Evolutionary conservation across 352 stramenopile species (phyloP).

Genomic region (Phytophthora macrochlamydospora): DNA sequence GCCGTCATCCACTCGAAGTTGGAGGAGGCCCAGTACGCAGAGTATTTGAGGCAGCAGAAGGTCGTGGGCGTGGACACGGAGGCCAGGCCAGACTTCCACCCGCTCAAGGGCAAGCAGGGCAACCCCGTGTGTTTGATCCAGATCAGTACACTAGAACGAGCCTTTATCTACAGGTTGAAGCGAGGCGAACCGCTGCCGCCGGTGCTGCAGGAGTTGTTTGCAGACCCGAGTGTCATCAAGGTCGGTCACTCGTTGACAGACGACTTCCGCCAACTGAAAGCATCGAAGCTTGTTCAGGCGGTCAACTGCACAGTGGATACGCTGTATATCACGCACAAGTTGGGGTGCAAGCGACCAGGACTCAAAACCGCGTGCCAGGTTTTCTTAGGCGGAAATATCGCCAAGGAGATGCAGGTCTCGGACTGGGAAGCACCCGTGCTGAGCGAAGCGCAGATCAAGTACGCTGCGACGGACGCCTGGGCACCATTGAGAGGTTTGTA

Average conservation of each 20-base stretch:
- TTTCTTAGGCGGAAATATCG: constrained; percentile 71
- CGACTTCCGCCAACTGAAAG: constrained; percentile 72
- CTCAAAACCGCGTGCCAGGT: constrained; percentile 77
- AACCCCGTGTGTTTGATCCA: constrained; percentile 85
- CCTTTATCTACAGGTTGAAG: constrained; percentile 76
- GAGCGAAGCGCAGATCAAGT: constrained; percentile 74
- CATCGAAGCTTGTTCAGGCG: constrained; percentile 55
- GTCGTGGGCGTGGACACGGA: constrained; percentile 81
- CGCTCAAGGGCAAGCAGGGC: constrained; percentile 45
- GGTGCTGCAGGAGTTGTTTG: constrained; percentile 62
- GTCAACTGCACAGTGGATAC: constrained; percentile 82
- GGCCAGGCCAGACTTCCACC: constrained; percentile 64
- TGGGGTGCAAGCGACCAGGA: constrained; percentile 75
- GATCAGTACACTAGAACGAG: constrained; percentile 72
- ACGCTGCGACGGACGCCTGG: constrained; percentile 84
- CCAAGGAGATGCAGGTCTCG: constrained; percentile 88
- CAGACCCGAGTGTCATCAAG: constrained; percentile 67
- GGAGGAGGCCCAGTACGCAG: constrained; percentile 54
- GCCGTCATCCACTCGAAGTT: constrained; percentile 65
- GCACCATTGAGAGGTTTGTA: constrained; percentile 62
- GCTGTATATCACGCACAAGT: constrained; percentile 74
- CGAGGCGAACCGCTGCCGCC: constrained; percentile 58
- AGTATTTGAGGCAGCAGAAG: constrained; percentile 61
- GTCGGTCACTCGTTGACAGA: constrained; percentile 79
- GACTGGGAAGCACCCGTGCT: constrained; percentile 78